These are phyloP conservation scores for Curvularia hawaiiensis DNA, from an alignment of 2,329 filamentous ascomycete genomes.

Conservation along the genomic window DNA sequence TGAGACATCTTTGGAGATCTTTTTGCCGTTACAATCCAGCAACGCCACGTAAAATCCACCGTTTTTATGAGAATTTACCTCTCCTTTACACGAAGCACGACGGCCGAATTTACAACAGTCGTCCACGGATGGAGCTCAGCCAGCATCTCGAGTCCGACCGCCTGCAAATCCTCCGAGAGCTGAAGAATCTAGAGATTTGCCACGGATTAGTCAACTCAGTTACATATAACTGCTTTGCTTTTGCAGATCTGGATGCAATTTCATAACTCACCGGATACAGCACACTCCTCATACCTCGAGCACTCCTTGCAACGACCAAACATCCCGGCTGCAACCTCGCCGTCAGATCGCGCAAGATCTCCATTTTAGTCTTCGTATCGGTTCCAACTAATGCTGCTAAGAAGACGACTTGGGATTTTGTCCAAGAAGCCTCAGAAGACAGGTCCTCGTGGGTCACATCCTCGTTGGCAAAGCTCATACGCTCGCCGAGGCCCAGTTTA, in stretches of 20 bases:
- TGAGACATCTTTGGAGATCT: no score
- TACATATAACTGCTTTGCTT: neutral
- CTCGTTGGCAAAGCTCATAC: conserved; percentile 49
- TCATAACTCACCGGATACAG: conserved; percentile 54
- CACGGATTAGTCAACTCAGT: neutral
- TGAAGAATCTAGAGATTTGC: conserved; percentile 44
- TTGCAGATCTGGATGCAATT: neutral
- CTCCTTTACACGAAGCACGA: conserved; percentile 44
- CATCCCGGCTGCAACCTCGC: conserved; percentile 50
- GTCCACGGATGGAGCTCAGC: conserved; percentile 56
- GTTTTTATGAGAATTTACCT: neutral
- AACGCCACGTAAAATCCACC: no score
- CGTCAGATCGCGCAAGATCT: conserved; percentile 47
- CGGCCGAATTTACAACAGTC: conserved; percentile 57
- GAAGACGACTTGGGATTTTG: conserved; percentile 54
- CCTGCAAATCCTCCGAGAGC: conserved; percentile 39
- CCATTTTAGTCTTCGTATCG: conserved; percentile 50
- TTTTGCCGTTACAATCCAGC: no score
- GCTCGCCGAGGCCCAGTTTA: conserved; percentile 45
- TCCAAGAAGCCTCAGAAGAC: conserved; percentile 28
- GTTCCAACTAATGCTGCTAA: conserved; percentile 57
- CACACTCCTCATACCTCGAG: conserved; percentile 51
- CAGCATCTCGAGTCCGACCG: conserved; percentile 47
- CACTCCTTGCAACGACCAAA: conserved; percentile 55
- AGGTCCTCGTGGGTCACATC: conserved; percentile 31